Conservation (phyloP, 371 early-diverging fungal genomes). For the Amoeboradix gromovi region DNA sequence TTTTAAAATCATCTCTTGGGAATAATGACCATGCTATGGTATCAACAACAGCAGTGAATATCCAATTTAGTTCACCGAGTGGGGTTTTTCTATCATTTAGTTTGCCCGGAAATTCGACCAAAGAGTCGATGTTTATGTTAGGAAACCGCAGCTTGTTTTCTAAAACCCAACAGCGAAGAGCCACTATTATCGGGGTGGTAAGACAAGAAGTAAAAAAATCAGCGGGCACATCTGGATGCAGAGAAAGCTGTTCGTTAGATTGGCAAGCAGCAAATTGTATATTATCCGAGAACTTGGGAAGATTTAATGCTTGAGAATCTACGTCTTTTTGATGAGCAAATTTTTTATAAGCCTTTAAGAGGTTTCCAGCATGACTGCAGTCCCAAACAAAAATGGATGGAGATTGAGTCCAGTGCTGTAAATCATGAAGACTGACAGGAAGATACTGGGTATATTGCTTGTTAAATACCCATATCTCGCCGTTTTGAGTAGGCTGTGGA, state of each 20-base stretch:
- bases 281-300: constrained; percentile 38
- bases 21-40: constrained; percentile 93
- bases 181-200: constrained; percentile 81
- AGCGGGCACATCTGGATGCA: constrained; percentile 75
- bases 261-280: constrained; percentile 81
- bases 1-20: constrained; percentile 49
- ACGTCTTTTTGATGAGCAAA: constrained; percentile 55
- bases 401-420: constrained; percentile 76
- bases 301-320: constrained; percentile 15
- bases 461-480: constrained; percentile 95
- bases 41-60: constrained; percentile 88
- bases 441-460: constrained; percentile 87
- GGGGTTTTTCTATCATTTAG: constrained; percentile 70
- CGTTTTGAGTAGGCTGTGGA: constrained; percentile 69
- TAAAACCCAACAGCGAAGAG: constrained; percentile 62
- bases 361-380: constrained; percentile 68
- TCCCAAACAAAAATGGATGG: constrained; percentile 87
- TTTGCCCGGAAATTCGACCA: constrained; percentile 54
- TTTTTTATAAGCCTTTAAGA: constrained; percentile 53
- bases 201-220: constrained; percentile 82
- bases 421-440: constrained; percentile 59
- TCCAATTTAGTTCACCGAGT: constrained; percentile 87
- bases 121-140: constrained; percentile 5
- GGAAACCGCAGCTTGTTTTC: constrained; percentile 25
- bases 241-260: constrained; percentile 51